Base-by-base conservation (phyloP, 352 stramenopile genomes). In the Phytophthora colocasiae region DNA sequence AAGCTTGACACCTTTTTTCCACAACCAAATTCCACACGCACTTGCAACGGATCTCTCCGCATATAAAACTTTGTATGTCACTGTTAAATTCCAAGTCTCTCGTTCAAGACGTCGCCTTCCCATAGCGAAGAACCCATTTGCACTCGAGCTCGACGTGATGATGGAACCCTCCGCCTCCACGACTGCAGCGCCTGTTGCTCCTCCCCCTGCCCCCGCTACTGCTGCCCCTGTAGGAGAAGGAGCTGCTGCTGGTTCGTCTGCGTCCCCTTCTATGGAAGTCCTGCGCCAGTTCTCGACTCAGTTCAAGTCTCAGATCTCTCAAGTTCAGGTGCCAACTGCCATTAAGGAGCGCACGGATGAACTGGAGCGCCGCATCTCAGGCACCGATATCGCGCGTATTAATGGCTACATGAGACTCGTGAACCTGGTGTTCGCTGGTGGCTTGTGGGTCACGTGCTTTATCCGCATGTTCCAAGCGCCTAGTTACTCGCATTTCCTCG, bases 381-480 rank as follows among this genome's bases (percentile, higher is more conserved):
- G 60, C 59, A 95, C 87, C 29, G 87, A 95, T 69, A 95, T 95
- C 51, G 73, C 73, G 45, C 87, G 87, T 54, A 95, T 95, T 69
- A 93, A 95, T 49, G 87, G 87, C 49, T 93, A 95, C 75, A 92
- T 95, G 81, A 83, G 87, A 9, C 62, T 93, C 29, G 87, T 89
- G 34, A 95, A 95, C 65, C 69, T 95, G 9, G 73, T 87, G 50
- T 77, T 73, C 34, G 81, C 81, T 4, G 59, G 71, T n/a, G 68
- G 90, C 17, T 76, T 95, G 17, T 81, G 71, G 63, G 62, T 88
- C 71, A 91, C 81, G 66, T 91, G 82, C 71, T 81, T 93, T 61
- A 81, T 95, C 63, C 82, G 82, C 52, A 86, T 95, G 70, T 95
- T 91, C 58, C 66, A 81, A 29, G 77, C 85, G 46, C 71, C 74